Evolutionary conservation across 2,329 filamentous ascomycete species (phyloP), one percentile per base, ranked within the genome.

Genomic region (Aspergillus tamarii): DNA sequence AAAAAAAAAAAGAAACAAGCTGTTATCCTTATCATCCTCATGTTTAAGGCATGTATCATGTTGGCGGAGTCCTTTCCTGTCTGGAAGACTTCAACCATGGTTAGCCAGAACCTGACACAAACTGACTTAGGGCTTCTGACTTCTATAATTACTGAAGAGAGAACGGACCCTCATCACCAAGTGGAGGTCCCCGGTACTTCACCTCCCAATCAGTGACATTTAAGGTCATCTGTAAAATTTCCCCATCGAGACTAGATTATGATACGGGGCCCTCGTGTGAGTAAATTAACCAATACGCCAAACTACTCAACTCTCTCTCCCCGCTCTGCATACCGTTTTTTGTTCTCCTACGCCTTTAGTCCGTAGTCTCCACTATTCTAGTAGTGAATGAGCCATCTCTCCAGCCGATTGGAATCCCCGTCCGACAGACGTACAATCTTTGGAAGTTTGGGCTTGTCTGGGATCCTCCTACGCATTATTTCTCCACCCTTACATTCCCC

Each of bases 401-500:
- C 50, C 16, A 21, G 46, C 54, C 60, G n/a, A 59, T 62, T 62
- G 60, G 55, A 62, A 59, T 30, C 45, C 45, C 45, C 19, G 45
- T 26, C 45, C 12, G 45, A 48, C 45, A 26, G 45, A 48, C 45
- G 12, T 26, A 48, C 45, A 23, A 9, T 26, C 12, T 23, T 26
- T 26, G 21, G 14, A 23, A 46, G 21, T 16, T 26, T 28, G n/a
- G 14, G 34, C 14, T 6, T 36, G 34, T 28, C 57, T 46, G 60
- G 58, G 50, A 62, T 59, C 36, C 55, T 59, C 57, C 45, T 61
- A 52, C 43, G 14, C 43, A 26, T 30, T n/a, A n/a, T n/a, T n/a
- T 64, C 62, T 50, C 58, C 64, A 66, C 67, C 57, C 60, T 53
- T 60, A 56, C 32, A 36, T 46, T 30, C 57, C 30, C 59, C 59